phyloP scores from a whole-genome alignment of 2,329 filamentous ascomycete species.

The Paramyrothecium sp. region DNA sequence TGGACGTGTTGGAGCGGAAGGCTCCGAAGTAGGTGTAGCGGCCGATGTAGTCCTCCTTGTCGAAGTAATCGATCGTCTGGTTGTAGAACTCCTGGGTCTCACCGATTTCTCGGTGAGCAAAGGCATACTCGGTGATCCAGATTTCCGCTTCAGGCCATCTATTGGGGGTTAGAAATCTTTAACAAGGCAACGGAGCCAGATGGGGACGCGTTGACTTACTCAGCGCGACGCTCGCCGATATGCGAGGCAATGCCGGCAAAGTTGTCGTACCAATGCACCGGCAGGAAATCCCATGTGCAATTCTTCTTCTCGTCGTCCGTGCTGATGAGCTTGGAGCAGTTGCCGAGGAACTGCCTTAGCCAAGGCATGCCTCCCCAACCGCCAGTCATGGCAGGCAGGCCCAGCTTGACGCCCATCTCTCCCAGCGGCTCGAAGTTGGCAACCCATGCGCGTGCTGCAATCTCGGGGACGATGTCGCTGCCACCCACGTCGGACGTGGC shows the following conservation, averaged over 20 bases:
- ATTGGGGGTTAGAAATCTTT: background rate
- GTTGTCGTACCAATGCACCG: constrained; percentile 67
- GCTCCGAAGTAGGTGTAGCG: constrained; percentile 76
- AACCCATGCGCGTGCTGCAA: constrained; percentile 69
- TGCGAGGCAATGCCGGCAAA: constrained; percentile 68
- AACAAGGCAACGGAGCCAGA: background rate
- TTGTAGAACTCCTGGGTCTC: constrained; percentile 68
- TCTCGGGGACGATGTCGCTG: constrained; percentile 55
- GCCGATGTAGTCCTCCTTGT: constrained; percentile 53
- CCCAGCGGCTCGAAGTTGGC: constrained; percentile 68
- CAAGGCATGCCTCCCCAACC: constrained; percentile 59
- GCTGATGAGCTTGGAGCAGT: constrained; percentile 60
- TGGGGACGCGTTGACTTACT: constrained; percentile 22
- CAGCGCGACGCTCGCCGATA: constrained; percentile 49
- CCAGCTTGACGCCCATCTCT: constrained; percentile 62
- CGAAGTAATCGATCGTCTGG: constrained; percentile 63
- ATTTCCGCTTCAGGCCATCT: constrained; percentile 62
- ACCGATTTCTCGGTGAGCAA: constrained; percentile 52
- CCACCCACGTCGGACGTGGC: constrained; percentile 55
- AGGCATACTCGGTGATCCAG: constrained; percentile 80
- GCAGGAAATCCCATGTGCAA: constrained; percentile 63
- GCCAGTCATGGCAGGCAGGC: constrained; percentile 70
- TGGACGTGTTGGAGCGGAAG: constrained; percentile 68
- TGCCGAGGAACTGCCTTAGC: constrained; percentile 64
- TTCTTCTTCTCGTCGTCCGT: constrained; percentile 36